Conservation (phyloP, 352 stramenopile species). For the Thalassiosira ordinaria region DNA sequence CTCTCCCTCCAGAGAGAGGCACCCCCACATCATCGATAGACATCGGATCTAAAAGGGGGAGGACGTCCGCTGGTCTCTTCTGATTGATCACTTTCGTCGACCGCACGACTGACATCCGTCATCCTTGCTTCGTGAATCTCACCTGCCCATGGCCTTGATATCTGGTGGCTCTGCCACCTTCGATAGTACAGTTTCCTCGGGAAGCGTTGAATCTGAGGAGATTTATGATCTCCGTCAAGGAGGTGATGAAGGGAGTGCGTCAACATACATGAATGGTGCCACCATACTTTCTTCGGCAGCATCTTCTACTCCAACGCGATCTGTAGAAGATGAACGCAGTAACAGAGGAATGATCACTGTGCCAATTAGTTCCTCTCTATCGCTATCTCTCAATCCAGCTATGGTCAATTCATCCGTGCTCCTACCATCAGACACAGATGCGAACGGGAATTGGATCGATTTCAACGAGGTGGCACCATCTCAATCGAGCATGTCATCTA, state of each 20-base stretch:
- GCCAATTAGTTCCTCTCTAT: not conserved
- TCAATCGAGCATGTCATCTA: not conserved
- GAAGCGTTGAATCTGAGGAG: not conserved
- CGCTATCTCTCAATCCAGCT: conserved; percentile 11
- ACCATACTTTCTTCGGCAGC: not conserved
- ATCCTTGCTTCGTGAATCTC: too few relatives aligned
- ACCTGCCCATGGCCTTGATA: too few relatives aligned
- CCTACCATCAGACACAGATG: not conserved
- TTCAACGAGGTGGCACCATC: not conserved
- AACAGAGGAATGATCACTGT: not conserved
- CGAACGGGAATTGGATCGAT: not conserved
- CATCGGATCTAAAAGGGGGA: too few relatives aligned
- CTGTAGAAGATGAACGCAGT: not conserved
- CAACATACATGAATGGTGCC: not conserved
- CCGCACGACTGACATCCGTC: too few relatives aligned
- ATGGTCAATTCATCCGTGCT: conserved; percentile 23
- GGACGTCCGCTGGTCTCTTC: too few relatives aligned
- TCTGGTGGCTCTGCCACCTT: too few relatives aligned
- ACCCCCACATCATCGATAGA: too few relatives aligned
- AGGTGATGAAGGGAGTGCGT: not conserved
- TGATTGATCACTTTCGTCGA: too few relatives aligned
- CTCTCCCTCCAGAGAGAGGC: too few relatives aligned
- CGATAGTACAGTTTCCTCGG: too few relatives aligned
- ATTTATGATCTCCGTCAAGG: not conserved
- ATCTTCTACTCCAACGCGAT: not conserved